Base-by-base conservation (phyloP, 2,329 filamentous ascomycete genomes). In the Lasiodiplodia sp. region DNA sequence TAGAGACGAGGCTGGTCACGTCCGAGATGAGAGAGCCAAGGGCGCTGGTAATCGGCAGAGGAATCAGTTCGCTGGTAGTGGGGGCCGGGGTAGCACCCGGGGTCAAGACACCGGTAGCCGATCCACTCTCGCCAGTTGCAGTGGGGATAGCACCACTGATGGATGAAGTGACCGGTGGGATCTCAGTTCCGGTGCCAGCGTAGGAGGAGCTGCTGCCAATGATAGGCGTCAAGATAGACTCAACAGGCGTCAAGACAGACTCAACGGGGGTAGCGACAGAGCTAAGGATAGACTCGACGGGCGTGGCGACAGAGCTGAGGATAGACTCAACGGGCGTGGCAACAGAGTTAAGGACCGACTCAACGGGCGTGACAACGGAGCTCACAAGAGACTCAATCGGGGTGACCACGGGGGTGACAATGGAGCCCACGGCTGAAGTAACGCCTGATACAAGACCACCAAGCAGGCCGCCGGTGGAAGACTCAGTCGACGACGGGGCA, bases 31-130 rank as follows among this genome's bases (percentile, higher is more conserved):
- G 47, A 2, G 67, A 68, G 38, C 67, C 25, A 12, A 68, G 38
- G 7, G 56, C 67, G 37, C 67, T 65, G n/a, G 67, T 65, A 7
- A 68, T 38, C 21, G 67, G 67, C 49, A 65, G 52, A 40, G 57
- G 57, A 23, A 62, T 63, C 67, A 60, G 23, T 38, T 44, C 44
- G 57, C 56, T 53, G 31, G 38, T 47, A 16, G 62, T 53, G n/a
- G 66, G 56, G 14, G 66, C 31, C 34, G 66, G 66, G 5, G 65
- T 58, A 18, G 12, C 21, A 21, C 44, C 56, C 14, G 57, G 44
- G 8, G 56, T 63, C 8, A 58, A 53, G 44, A 65, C 25, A 25
- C 67, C 52, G 18, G n/a, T 18, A 12, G 51, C 28, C 14, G 52
- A 44, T 16, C 55, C 63, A 16, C 34, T 66, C 51, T 12, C 25